Base-by-base conservation (phyloP, 1,139 yeast species). In the Oligophagozyma castellii region DNA sequence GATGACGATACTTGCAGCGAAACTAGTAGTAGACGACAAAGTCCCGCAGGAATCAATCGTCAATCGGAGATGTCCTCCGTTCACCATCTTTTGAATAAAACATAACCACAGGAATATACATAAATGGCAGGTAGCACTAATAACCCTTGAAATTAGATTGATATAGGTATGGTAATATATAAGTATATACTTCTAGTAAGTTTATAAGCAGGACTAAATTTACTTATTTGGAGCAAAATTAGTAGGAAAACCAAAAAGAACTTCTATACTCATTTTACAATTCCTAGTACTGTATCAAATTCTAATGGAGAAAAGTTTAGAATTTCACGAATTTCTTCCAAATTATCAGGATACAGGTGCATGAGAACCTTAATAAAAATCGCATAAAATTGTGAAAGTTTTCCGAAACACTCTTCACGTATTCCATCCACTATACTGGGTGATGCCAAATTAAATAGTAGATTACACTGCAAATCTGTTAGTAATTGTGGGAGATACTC, bases 251-350 rank as follows among this genome's bases (percentile, higher is more conserved):
- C n/a, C n/a, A n/a, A n/a, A n/a, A n/a, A n/a, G n/a, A n/a, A n/a
- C n/a, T 14, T n/a, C 12, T 19, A 22, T n/a, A 24, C 10, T 7
- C 14, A 22, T 12, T 7, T 21, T 18, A 18, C 75, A 14, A 75
- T 65, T 11, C 84, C 86, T 16, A 77, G 49, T 32, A 78, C 56
- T 0, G 80, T 73, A 5, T 78, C 71, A 19, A 76, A 69, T 30
- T 76, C 81, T 5, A 46, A 36, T 23, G 65, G 71, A 1, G 54
- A 36, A 26, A 48, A 53, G 19, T 43, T 44, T 15, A 60, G 47
- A 5, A 48, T 44, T 3, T 39, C 31, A 4, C 31, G 36, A 3
- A 51, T 29, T 18, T 37, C 43, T 4, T 44, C 44, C 5, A 34
- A 29, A 4, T 48, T 43, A 2, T 55, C 54, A 19, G 59, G 58